These are phyloP conservation scores for Sequoia sempervirens DNA, from an alignment of 75 land plant genomes.

Conservation along the genomic window DNA sequence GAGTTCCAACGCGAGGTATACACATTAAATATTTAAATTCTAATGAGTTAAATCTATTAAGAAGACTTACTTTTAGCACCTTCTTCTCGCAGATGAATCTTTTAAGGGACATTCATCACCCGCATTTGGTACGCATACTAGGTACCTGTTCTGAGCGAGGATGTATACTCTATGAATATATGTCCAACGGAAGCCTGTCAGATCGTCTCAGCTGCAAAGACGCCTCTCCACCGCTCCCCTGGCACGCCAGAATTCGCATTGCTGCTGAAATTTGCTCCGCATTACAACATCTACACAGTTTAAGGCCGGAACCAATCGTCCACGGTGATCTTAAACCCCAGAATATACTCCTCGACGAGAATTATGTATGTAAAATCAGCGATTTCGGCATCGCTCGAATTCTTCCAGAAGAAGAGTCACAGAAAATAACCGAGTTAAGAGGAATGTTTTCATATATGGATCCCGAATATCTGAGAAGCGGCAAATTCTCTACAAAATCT, in stretches of 20 bases:
- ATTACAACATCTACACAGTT: background rate
- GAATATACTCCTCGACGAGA: slow-evolving; percentile 30
- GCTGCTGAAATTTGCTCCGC: background rate
- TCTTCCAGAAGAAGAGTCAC: too few species aligned
- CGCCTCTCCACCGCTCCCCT: slow-evolving; percentile 40
- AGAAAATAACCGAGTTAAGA: too few species aligned
- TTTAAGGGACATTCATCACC: slow-evolving; percentile 52
- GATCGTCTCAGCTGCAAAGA: slow-evolving; percentile 51
- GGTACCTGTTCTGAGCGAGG: slow-evolving; percentile 64
- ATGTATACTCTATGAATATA: slow-evolving; percentile 59
- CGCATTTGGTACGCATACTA: slow-evolving; percentile 53
- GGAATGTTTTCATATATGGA: slow-evolving; percentile 9
- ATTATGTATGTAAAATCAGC: slow-evolving; percentile 9
- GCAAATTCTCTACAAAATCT: slow-evolving; percentile 15
- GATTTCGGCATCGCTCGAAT: background rate
- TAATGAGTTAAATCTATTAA: background rate
- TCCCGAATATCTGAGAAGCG: slow-evolving; percentile 18
- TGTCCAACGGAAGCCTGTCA: slow-evolving; percentile 60
- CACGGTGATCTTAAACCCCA: slow-evolving; percentile 40
- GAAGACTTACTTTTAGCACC: background rate
- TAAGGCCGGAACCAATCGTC: slow-evolving; percentile 14
- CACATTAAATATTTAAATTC: background rate
- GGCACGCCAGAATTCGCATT: slow-evolving; percentile 51
- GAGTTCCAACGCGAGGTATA: slow-evolving; percentile 60
- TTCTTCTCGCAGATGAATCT: slow-evolving; percentile 35